Percentiles rank a stretch among this genome's conserved stretches.
phyloP scores from a whole-genome alignment of 2,329 filamentous ascomycete genomes.

The Calonectria naviculata region DNA sequence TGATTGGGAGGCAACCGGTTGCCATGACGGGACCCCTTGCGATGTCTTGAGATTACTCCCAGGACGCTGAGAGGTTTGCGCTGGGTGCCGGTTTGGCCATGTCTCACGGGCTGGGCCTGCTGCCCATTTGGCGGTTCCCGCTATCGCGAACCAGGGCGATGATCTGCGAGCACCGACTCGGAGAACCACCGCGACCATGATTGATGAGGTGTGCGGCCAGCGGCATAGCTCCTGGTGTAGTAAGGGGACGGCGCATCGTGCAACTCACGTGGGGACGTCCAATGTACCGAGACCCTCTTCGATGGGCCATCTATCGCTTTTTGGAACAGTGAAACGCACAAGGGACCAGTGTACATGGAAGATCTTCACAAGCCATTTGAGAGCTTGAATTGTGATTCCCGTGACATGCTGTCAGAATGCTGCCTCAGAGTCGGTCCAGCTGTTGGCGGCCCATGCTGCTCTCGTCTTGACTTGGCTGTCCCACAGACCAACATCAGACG shows the following conservation, averaged over 20 bases:
- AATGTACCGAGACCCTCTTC: slow-evolving; percentile 10
- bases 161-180: slow-evolving; percentile 19
- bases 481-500: neutral
- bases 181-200: neutral
- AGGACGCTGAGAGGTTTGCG: slow-evolving; percentile 7
- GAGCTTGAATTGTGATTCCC: neutral
- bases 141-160: slow-evolving; percentile 4
- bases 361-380: neutral
- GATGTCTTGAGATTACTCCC: slow-evolving; percentile 13
- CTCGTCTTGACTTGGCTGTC: neutral
- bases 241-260: slow-evolving; percentile 4
- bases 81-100: slow-evolving; percentile 4
- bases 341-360: neutral
- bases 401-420: neutral
- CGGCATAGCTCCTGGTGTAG: slow-evolving; percentile 1
- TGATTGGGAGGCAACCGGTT: neutral
- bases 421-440: slow-evolving; percentile 12
- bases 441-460: neutral
- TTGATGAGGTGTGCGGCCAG: neutral
- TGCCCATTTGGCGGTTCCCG: slow-evolving; percentile 9
- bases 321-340: neutral
- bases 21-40: neutral
- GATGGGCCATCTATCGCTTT: neutral
- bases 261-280: neutral
- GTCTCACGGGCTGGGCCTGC: slow-evolving; percentile 18